These are phyloP conservation scores for Penicillium longicatenatum DNA, from an alignment of 495 filamentous ascomycete genomes.

Conservation along the genomic window DNA sequence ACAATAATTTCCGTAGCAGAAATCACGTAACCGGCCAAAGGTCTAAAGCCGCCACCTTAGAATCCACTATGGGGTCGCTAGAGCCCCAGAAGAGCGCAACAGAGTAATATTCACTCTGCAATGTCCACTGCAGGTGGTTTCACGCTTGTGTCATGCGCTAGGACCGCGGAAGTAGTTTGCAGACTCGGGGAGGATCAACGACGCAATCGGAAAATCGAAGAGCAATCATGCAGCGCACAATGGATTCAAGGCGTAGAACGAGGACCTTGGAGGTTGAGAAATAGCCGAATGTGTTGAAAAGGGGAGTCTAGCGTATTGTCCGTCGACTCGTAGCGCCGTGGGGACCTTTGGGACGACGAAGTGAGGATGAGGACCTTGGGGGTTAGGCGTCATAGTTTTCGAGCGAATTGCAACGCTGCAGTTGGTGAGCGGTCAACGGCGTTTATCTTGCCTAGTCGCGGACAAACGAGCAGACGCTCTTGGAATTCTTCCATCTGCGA, in stretches of 20 bases:
- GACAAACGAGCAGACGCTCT: not conserved
- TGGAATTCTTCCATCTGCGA: not conserved
- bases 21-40: conserved; percentile 3
- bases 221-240: conserved; percentile 21
- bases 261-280: conserved; percentile 27
- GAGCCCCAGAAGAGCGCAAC: not conserved
- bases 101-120: not conserved
- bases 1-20: conserved; percentile 10
- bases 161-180: conserved; percentile 5
- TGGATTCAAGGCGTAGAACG: conserved; percentile 9
- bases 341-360: conserved; percentile 36
- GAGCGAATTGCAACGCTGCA: conserved; percentile 18
- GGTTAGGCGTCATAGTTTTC: conserved; percentile 29
- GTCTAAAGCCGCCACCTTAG: not conserved
- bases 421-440: conserved; percentile 22
- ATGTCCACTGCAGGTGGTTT: conserved; percentile 11
- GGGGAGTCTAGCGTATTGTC: conserved; percentile 3
- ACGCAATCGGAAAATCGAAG: conserved; percentile 27
- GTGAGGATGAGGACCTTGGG: conserved; percentile 38
- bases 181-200: conserved; percentile 13
- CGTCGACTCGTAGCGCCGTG: conserved; percentile 13
- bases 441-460: conserved; percentile 4
- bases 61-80: not conserved
- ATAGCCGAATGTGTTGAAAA: conserved; percentile 5
- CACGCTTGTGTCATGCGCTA: conserved; percentile 22